These are phyloP conservation scores for Martiniozyma asiatica DNA, from an alignment of 1,139 yeast species.

Conservation along the genomic window DNA sequence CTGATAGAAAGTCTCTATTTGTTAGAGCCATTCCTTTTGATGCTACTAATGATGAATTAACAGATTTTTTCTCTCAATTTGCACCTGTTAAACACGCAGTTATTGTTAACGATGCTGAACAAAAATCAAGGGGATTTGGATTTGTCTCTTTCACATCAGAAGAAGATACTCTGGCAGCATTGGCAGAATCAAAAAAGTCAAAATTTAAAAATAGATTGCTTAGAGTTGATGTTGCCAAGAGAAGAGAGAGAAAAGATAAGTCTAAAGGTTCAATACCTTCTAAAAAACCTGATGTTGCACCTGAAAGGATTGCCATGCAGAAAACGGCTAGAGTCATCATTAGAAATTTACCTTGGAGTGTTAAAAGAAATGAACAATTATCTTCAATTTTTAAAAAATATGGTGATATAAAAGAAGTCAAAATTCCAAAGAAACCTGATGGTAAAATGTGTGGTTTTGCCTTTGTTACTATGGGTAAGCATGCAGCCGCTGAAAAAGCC, in stretches of 20 bases:
- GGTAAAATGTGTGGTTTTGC: slow-evolving; percentile 95
- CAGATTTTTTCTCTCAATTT: slow-evolving; percentile 78
- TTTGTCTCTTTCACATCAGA: slow-evolving; percentile 82
- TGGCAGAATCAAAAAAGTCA: slow-evolving; percentile 47
- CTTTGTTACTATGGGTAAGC: slow-evolving; percentile 80
- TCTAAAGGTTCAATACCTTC: not conserved
- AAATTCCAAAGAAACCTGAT: slow-evolving; percentile 77
- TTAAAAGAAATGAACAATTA: slow-evolving; percentile 63
- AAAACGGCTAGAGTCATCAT: slow-evolving; percentile 63
- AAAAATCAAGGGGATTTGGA: slow-evolving; percentile 84
- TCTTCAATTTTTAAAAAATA: slow-evolving; percentile 59
- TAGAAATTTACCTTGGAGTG: slow-evolving; percentile 93
- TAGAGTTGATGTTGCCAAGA: slow-evolving; percentile 79
- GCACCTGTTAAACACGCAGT: slow-evolving; percentile 96
- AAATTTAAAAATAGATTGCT: slow-evolving; percentile 58
- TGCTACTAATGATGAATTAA: slow-evolving; percentile 70
- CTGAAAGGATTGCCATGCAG: slow-evolving; percentile 15
- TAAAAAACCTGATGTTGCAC: slow-evolving; percentile 6
- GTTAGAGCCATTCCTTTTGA: slow-evolving; percentile 74
- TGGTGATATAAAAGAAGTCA: slow-evolving; percentile 84
- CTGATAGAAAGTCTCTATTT: slow-evolving; percentile 60
- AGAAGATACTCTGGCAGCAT: slow-evolving; percentile 74
- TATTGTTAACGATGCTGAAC: slow-evolving; percentile 67
- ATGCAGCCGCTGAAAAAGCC: slow-evolving; percentile 69
- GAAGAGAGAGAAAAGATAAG: slow-evolving; percentile 63